Conservation (phyloP, 75 land plant species). For the Pseudotsuga menziesii region DNA sequence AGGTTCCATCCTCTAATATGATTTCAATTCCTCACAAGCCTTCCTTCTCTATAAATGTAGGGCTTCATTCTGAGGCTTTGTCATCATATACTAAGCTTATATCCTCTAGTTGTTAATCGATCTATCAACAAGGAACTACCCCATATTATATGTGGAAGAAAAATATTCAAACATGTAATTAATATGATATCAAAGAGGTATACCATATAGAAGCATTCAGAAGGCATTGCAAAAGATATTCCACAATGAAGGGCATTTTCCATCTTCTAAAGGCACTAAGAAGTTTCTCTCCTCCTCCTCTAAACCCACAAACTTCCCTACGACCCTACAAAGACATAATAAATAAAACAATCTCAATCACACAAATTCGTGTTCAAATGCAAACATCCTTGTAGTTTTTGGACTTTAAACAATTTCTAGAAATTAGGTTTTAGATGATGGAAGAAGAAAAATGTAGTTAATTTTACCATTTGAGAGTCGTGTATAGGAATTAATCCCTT, state of each 20-base stretch:
- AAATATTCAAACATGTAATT: too few relatives aligned
- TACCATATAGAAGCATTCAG: too few relatives aligned
- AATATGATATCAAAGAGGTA: too few relatives aligned
- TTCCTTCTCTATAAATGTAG: neutral
- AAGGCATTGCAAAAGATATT: too few relatives aligned
- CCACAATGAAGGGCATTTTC: too few relatives aligned
- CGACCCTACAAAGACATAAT: conserved; percentile 53
- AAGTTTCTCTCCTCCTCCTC: conserved; percentile 55
- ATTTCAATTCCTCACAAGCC: neutral
- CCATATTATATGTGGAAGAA: too few relatives aligned
- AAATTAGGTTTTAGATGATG: neutral
- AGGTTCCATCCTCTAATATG: neutral
- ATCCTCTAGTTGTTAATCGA: neutral
- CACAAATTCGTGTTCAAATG: neutral
- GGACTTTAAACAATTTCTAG: neutral
- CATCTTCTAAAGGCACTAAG: conserved; percentile 28
- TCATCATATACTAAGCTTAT: neutral
- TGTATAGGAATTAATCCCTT: conserved; percentile 78
- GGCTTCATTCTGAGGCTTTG: neutral
- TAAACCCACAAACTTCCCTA: conserved; percentile 82
- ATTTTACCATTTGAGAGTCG: conserved; percentile 83
- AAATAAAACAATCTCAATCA: conserved; percentile 1
- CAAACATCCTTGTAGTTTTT: neutral
- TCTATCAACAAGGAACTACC: too few relatives aligned
- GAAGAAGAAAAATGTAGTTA: neutral